These are phyloP conservation scores for Setaria viridis DNA, from an alignment of 202 grass and related monocot genomes.

Conservation along the genomic window DNA sequence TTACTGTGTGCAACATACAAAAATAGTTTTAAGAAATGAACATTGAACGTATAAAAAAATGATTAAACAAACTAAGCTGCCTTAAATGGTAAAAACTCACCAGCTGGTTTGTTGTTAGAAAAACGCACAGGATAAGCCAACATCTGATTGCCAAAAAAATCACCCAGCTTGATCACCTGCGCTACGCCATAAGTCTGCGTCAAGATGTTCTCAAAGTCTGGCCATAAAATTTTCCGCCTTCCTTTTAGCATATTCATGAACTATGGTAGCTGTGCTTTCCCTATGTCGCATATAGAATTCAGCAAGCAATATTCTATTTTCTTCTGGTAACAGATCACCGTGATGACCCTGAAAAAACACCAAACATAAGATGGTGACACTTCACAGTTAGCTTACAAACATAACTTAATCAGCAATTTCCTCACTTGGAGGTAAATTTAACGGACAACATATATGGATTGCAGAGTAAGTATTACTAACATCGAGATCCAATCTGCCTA, in stretches of 20 bases:
- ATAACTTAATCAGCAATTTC: not conserved
- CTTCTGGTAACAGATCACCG: slow-evolving; percentile 75
- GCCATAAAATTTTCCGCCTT: slow-evolving; percentile 51
- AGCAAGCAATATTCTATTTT: slow-evolving; percentile 87
- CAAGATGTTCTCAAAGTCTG: slow-evolving; percentile 45
- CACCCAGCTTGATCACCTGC: not conserved
- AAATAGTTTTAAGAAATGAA: not conserved
- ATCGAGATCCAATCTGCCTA: no score
- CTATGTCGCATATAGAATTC: slow-evolving; percentile 95
- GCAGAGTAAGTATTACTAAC: not conserved
- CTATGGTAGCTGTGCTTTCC: slow-evolving; percentile 67
- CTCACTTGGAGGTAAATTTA: slow-evolving; percentile 25
- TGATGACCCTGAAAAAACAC: slow-evolving; percentile 68
- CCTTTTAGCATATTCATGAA: slow-evolving; percentile 87
- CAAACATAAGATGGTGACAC: slow-evolving; percentile 36
- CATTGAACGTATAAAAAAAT: not conserved
- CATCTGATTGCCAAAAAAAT: slow-evolving; percentile 15
- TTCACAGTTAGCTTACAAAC: slow-evolving; percentile 31
- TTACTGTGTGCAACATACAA: not conserved
- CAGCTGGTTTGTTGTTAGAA: slow-evolving; percentile 16
- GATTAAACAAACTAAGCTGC: slow-evolving; percentile 7
- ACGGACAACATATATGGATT: slow-evolving; percentile 25
- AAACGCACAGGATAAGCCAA: slow-evolving; percentile 16
- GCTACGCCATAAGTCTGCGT: not conserved
- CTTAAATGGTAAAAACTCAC: slow-evolving; percentile 35